Percentiles rank a stretch among this genome's conserved stretches.
Conservation (phyloP, 495 filamentous ascomycete species). For the Aspergillus heteromorphus region DNA sequence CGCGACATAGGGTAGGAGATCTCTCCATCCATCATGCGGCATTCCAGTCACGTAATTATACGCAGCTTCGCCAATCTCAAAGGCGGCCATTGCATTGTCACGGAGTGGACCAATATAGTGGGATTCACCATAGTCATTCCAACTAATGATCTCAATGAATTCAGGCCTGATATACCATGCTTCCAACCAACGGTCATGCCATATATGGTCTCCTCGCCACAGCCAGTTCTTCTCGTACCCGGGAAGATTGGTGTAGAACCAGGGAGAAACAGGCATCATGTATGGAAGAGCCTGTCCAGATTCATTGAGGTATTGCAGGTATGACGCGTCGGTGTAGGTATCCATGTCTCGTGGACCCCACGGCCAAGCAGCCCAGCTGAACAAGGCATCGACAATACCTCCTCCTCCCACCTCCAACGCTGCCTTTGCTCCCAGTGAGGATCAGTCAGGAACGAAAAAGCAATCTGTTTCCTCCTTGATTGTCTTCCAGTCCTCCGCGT, state of each 20-base stretch:
- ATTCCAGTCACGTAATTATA: constrained; percentile 41
- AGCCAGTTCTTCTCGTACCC: constrained; percentile 58
- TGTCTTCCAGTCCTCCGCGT: constrained; percentile 47
- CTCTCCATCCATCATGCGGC: constrained; percentile 48
- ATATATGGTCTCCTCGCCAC: constrained; percentile 50
- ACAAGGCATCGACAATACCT: constrained; percentile 39
- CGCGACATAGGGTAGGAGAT: constrained; percentile 54
- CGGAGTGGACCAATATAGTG: constrained; percentile 47
- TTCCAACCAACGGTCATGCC: constrained; percentile 53
- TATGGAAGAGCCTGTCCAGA: constrained; percentile 50
- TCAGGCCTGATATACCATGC: constrained; percentile 45
- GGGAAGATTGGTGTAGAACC: constrained; percentile 46
- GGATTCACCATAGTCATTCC: constrained; percentile 67
- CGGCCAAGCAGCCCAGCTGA: constrained; percentile 59
- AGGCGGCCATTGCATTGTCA: constrained; percentile 20
- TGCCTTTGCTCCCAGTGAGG: constrained; percentile 45
- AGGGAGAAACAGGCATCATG: constrained; percentile 44
- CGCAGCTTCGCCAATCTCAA: constrained; percentile 42
- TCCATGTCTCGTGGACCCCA: constrained; percentile 49
- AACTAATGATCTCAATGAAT: constrained; percentile 60
- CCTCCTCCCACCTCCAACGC: not conserved
- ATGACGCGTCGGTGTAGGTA: constrained; percentile 42
- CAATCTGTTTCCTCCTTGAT: constrained; percentile 42
- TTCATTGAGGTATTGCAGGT: too few species aligned
- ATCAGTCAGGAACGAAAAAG: constrained; percentile 61